Base-by-base conservation (phyloP, 2,329 filamentous ascomycete genomes). In the Aureobasidium sp. region DNA sequence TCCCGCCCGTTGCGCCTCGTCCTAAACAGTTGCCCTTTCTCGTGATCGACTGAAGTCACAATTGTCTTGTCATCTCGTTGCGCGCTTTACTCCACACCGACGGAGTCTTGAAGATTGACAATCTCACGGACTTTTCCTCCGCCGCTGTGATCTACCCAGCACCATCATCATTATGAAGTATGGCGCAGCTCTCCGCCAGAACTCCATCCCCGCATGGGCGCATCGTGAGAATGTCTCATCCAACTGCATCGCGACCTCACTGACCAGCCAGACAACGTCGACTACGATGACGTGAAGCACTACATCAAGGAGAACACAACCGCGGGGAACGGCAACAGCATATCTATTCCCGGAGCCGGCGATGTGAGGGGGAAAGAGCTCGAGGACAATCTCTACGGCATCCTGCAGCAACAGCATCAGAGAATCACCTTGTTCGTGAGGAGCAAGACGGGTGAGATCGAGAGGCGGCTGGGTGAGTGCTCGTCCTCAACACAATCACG, bases 211-310 rank as follows among this genome's bases (percentile, higher is more conserved):
- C 66, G 85, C 88, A 83, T 94, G 89, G 89, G 88, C 84, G 70
- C 81, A 90, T 66, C 87, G 87, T 90, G 78, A 70, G 78, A 74
- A 34, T 20, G 20, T 34, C 20, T 14, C 17, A 17, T 12, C 27
- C 39, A 17, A 12, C 22, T 22, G 31, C 61, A 27, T 12, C n/a
- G 36, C 25, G 22, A 25, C 5, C 22, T 25, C 14, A n/a, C 45
- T 49, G 51, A 63, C 64, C 55, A 25, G 44, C 37, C 72, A 90
- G 87, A 92, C 73, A 94, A 95, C 75, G 85, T 95, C 75, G 90
- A 94, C 74, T 95, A 95, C 79, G 90, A 93, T 73, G 88, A 89
- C 53, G 82, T 95, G 66, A 95, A 95, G 75, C 83, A 89, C 73
- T 82, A 90, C 70, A 93, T 95, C 79, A 94, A 93, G 74, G 83